Percentiles rank a stretch among this genome's conserved stretches.
These are phyloP conservation scores for Oryza nivara DNA, from an alignment of 176 grass and related monocot genomes.

Conservation along the genomic window DNA sequence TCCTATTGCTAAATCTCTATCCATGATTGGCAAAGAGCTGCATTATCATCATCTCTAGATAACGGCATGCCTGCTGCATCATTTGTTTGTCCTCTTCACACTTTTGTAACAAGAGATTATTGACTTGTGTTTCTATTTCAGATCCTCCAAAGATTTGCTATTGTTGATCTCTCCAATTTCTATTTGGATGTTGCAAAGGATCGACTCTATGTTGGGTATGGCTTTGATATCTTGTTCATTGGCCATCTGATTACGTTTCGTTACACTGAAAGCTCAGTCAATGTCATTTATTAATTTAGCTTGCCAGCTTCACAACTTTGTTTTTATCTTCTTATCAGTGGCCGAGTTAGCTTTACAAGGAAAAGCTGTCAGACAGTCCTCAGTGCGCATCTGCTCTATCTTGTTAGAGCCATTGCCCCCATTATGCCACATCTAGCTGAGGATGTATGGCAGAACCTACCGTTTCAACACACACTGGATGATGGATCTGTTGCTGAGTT, in stretches of 20 bases:
- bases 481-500: slow-evolving; percentile 78
- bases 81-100: no score
- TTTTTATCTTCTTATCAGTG: slow-evolving; percentile 55
- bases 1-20: no score
- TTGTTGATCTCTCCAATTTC: slow-evolving; percentile 96
- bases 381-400: slow-evolving; percentile 73
- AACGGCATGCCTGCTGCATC: no score
- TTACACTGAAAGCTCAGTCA: slow-evolving; percentile 14
- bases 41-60: no score
- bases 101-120: neutral
- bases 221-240: slow-evolving; percentile 18
- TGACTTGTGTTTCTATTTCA: slow-evolving; percentile 48
- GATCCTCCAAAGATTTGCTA: slow-evolving; percentile 94
- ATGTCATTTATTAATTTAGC: neutral
- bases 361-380: slow-evolving; percentile 94
- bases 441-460: slow-evolving; percentile 97
- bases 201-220: slow-evolving; percentile 97
- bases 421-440: slow-evolving; percentile 97
- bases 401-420: slow-evolving; percentile 87
- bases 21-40: no score
- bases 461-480: slow-evolving; percentile 71
- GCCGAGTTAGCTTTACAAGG: slow-evolving; percentile 79
- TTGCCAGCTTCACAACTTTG: neutral
- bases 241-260: neutral
- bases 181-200: slow-evolving; percentile 97